phyloP scores from a whole-genome alignment of 2,329 filamentous ascomycete genomes.

The Phaeophleospora eucalypticola region DNA sequence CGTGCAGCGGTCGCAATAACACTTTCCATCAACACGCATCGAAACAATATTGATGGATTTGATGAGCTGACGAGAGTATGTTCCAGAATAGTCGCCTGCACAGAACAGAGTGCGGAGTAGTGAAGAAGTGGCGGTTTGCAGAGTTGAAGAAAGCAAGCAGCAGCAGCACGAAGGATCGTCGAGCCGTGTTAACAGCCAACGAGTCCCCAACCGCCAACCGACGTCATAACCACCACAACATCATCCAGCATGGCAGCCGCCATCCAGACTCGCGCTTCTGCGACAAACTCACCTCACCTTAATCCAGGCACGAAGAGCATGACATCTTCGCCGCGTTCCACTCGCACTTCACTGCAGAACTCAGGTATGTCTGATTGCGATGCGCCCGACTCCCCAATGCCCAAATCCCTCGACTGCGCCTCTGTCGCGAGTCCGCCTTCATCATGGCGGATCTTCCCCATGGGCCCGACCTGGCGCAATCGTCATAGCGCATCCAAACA shows the following conservation, averaged over 20 bases:
- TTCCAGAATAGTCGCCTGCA: background rate
- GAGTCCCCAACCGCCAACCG: background rate
- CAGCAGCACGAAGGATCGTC: background rate
- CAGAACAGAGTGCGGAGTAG: background rate
- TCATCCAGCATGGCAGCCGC: constrained; percentile 19
- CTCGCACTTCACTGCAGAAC: constrained; percentile 16
- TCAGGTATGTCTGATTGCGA: constrained; percentile 24
- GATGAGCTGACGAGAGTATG: background rate
- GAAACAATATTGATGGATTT: background rate
- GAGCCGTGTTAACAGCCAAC: background rate
- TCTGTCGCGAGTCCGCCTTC: too few relatives aligned
- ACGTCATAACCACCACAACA: constrained; percentile 7
- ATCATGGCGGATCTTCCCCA: constrained; percentile 3
- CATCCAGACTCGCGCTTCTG: constrained; percentile 22
- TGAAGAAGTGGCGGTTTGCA: background rate
- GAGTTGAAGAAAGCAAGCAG: background rate
- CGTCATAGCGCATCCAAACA: constrained; percentile 3
- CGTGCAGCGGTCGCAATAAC: background rate
- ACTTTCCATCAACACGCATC: too few relatives aligned
- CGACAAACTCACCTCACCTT: constrained; percentile 27
- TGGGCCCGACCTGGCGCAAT: background rate
- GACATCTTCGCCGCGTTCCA: constrained; percentile 27
- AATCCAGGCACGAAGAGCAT: constrained; percentile 22
- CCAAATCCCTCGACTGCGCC: constrained; percentile 3
- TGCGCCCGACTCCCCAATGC: constrained; percentile 1